Base-by-base conservation (phyloP, 768 basidiomycete species). In the Trametes meyenii region DNA sequence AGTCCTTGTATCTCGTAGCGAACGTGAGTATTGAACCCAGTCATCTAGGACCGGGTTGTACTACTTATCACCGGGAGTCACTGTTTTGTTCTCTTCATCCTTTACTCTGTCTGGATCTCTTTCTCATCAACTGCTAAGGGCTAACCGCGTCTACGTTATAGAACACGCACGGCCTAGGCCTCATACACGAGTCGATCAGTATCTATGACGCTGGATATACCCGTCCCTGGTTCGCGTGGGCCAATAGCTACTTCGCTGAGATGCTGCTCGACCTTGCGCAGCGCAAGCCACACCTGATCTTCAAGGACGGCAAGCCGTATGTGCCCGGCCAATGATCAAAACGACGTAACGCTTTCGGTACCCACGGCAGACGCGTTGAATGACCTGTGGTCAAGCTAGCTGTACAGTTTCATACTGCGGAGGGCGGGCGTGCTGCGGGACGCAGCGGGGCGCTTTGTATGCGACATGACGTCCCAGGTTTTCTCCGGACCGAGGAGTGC, bases 151-250 rank as follows among this genome's bases (percentile, higher is more conserved):
- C 3, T 40, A n/a, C 21, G 16, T 17, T 23, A 21, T 64, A 90
- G 89, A 89, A 88, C 71, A 91, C 90, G 0, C 80, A 80, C 19
- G 85, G 86, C 2, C 79, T 92, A 14, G 90, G 90, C n/a, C 75
- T 92, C 44, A 88, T 91, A 46, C 90, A 92, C 69, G 90, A 92
- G 72, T 87, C 87, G 1, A 81, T 85, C 66, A 81, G 81, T 10
- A 87, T 91, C 59, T 86, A 87, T 72, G 72, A 85, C 36, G 66
- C 72, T 19, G 74, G 73, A 16, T 90, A 88, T 67, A 90, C 88
- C 38, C 79, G 89, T 21, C 79, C 84, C 19, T 91, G 89, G 89
- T 91, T 91, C 72, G 89, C 90, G 21, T 91, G 89, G 89, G 90
- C 86, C 14, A 90, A 90, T 71, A 88, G 88, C 72, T 92, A 88